Conservation (phyloP, 2,329 filamentous ascomycete genomes). For the Davidsoniella eucalypti region DNA sequence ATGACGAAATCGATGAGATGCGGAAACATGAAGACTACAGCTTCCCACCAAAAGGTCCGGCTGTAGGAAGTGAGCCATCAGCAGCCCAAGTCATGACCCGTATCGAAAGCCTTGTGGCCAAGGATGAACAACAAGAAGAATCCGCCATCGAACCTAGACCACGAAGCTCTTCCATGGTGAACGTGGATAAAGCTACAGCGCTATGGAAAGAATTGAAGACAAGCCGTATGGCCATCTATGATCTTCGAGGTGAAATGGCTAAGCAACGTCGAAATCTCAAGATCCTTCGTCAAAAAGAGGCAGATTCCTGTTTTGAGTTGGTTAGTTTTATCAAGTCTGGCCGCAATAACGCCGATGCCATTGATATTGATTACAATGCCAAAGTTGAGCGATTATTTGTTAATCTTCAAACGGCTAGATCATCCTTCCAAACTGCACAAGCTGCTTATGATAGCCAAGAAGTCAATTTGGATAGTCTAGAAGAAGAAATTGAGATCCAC, state of each 20-base stretch:
- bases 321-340: not conserved
- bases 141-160: not conserved
- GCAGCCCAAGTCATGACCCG: not conserved
- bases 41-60: slow-evolving; percentile 2
- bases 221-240: not conserved
- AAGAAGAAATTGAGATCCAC: slow-evolving; percentile 18
- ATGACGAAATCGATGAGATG: slow-evolving; percentile 8
- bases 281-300: not conserved
- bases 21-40: not conserved
- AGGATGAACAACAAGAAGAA: too few species aligned
- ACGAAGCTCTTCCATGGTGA: not conserved
- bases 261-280: not conserved
- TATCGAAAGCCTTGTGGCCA: not conserved
- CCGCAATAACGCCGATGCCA: not conserved
- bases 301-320: not conserved
- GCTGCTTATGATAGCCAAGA: slow-evolving; percentile 24
- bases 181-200: not conserved
- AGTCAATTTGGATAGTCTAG: slow-evolving; percentile 21
- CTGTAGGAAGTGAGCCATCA: not conserved
- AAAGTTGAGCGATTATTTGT: slow-evolving; percentile 15
- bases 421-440: slow-evolving; percentile 23
- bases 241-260: slow-evolving; percentile 2
- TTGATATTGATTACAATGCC: not conserved
- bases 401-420: slow-evolving; percentile 23
- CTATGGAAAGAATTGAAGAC: slow-evolving; percentile 1